Percentiles rank a stretch among this genome's conserved stretches.
Evolutionary conservation across 345 rosid genomes (phyloP).

Genomic region (Anastatica hierochuntica): DNA sequence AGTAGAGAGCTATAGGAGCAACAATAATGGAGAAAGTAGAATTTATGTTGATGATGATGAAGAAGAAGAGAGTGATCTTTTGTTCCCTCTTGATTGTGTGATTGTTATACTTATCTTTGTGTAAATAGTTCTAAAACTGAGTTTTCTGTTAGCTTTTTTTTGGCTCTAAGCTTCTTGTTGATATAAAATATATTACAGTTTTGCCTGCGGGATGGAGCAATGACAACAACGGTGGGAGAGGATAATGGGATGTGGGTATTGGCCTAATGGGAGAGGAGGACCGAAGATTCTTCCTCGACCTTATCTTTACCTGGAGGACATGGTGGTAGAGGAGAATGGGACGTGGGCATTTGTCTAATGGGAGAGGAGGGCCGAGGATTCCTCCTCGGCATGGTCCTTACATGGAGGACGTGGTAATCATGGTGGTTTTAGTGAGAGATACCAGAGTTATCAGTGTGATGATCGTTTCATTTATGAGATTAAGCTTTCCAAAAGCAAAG

Average conservation of each 20-base stretch:
- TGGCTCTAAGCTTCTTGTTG: no score
- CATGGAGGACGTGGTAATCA: conserved; percentile 80
- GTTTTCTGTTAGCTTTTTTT: not conserved
- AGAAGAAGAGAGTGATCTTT: conserved; percentile 50
- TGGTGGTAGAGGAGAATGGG: conserved; percentile 61
- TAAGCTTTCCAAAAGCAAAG: conserved; percentile 74
- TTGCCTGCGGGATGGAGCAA: conserved; percentile 49
- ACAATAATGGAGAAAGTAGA: conserved; percentile 11
- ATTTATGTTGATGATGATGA: conserved; percentile 21
- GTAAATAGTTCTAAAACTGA: not conserved
- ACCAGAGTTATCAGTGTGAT: conserved; percentile 62
- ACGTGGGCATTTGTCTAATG: conserved; percentile 67
- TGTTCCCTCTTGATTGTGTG: not conserved
- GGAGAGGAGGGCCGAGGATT: conserved; percentile 77
- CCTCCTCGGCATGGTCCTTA: conserved; percentile 84
- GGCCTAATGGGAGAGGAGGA: no score
- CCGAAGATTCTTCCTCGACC: no score
- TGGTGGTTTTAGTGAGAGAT: conserved; percentile 40
- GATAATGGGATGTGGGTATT: no score
- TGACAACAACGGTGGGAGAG: no score
- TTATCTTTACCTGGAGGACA: no score
- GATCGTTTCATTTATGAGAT: conserved; percentile 88
- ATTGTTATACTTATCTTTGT: not conserved
- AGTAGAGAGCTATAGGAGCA: conserved; percentile 20
- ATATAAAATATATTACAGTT: conserved; percentile 34